Conservation (phyloP, 2,329 filamentous ascomycete species). For the Huntiella abstrusa region DNA sequence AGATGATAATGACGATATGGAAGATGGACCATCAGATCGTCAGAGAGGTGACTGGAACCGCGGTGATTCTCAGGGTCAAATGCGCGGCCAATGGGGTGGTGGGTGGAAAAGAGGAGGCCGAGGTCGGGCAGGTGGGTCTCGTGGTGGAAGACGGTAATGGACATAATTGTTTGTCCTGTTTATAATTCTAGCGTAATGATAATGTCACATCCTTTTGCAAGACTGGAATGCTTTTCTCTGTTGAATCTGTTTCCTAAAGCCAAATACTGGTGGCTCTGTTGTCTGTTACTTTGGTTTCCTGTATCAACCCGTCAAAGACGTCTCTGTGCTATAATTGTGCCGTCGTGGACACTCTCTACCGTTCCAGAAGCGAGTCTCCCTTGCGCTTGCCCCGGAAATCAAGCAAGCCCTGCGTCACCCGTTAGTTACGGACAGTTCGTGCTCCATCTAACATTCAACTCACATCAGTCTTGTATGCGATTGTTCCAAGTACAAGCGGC, state of each 20-base stretch:
- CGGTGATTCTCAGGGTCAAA: no score
- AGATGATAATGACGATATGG: no score
- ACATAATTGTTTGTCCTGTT: background rate
- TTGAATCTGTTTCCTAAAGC: background rate
- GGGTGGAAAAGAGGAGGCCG: background rate
- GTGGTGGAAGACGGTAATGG: background rate
- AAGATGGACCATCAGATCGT: no score
- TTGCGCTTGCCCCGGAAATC: conserved; percentile 72
- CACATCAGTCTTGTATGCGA: conserved; percentile 73
- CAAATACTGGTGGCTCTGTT: background rate
- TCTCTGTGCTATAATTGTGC: background rate
- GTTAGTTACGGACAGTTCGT: background rate
- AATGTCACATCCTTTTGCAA: no score
- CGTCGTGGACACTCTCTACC: conserved; percentile 25
- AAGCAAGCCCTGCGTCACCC: conserved; percentile 52
- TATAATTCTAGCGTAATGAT: background rate
- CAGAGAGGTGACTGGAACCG: no score
- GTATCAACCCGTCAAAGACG: background rate
- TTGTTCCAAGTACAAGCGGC: conserved; percentile 48
- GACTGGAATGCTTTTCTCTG: background rate
- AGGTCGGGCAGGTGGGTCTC: no score
- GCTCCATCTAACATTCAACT: conserved; percentile 20
- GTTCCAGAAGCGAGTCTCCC: conserved; percentile 70
- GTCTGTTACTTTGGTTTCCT: no score
- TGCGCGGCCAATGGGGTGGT: no score